Base-by-base conservation (phyloP, 2,329 filamentous ascomycete species). In the Talaromyces verruculosus region DNA sequence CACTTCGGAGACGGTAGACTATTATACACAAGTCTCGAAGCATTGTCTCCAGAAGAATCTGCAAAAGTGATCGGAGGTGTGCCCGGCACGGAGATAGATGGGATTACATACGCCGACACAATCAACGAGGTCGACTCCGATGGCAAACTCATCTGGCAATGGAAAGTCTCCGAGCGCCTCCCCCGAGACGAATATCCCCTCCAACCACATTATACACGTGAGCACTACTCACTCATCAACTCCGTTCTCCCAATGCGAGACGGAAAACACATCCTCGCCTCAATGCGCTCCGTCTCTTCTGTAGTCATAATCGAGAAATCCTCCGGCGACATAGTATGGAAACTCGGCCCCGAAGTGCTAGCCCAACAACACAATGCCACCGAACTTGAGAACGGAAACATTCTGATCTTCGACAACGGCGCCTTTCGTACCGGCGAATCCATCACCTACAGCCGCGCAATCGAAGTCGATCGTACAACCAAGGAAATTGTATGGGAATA, bases 381-480 rank as follows among this genome's bases (percentile, higher is more conserved):
- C 33, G 78, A 82, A 67, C 72, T 82, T 5, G 70, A 75, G 0
- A 72, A 77, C 28, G 80, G 80, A 5, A 78, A 78, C 58, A 81
- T 83, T 17, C 71, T 83, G 19, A 78, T 83, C 63, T 80, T 83
- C 66, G 81, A 83, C 67, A 83, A 83, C 63, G 81, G 81, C 2
- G 78, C 78, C 0, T 82, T 80, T 66, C 73, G 81, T 5, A 71
- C 75, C 15, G 74, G 75, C 22, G 72, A 79, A 61, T 78, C 77
- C 1, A 76, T 80, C 5, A 77, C 79, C 2, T 83, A 78, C 64
- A 80, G 78, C 1, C 73, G 81, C 5, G 80, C 79, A 2, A 80
- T 83, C 47, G 71, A 80, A 61, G 77, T 83, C 13, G 73, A 75
- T 2, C 74, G 76, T 1, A 67, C 68, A 6, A 77, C 75, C 17